A percentile compares a stretch with the other conserved stretches of the same genome.
These are phyloP conservation scores for Neocucurbitaria cava DNA, from an alignment of 2,329 filamentous ascomycete genomes.

Conservation along the genomic window DNA sequence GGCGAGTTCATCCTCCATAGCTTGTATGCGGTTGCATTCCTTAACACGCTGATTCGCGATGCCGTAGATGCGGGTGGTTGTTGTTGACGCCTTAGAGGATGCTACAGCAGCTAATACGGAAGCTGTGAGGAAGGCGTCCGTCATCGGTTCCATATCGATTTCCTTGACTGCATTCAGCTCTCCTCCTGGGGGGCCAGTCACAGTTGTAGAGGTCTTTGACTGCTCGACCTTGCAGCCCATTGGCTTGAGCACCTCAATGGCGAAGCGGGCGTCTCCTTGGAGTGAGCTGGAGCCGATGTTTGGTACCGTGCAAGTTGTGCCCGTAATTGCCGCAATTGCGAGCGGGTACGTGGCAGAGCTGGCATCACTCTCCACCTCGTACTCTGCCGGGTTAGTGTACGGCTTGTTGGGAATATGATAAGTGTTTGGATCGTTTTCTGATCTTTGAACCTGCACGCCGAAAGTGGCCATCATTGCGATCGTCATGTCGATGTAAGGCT, in stretches of 20 bases:
- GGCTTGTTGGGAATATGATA: constrained; percentile 89
- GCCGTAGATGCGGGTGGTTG: constrained; percentile 82
- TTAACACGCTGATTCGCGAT: constrained; percentile 99
- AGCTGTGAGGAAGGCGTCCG: constrained; percentile 94
- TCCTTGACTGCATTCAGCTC: constrained; percentile 76
- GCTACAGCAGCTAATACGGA: constrained; percentile 92
- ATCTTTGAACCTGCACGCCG: constrained; percentile 80
- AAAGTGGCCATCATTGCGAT: constrained; percentile 97
- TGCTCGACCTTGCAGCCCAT: constrained; percentile 96
- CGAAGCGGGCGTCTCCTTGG: constrained; percentile 94
- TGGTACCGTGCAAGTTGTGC: constrained; percentile 92
- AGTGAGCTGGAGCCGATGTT: constrained; percentile 94
- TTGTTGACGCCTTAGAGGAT: constrained; percentile 66
- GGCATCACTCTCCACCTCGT: constrained; percentile 94
- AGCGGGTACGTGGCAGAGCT: constrained; percentile 97
- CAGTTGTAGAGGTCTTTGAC: constrained; percentile 84
- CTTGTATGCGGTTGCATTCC: constrained; percentile 94
- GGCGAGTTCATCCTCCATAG: constrained; percentile 92
- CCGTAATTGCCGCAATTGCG: constrained; percentile 92
- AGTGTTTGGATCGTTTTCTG: constrained; percentile 80
- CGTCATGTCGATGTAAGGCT: constrained; percentile 98
- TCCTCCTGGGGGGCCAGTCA: constrained; percentile 83
- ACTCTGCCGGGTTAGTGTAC: constrained; percentile 84
- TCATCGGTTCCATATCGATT: constrained; percentile 99
- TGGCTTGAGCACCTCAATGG: constrained; percentile 83